Conservation (phyloP, 345 rosid species). For the Odontarrhena argentea region DNA sequence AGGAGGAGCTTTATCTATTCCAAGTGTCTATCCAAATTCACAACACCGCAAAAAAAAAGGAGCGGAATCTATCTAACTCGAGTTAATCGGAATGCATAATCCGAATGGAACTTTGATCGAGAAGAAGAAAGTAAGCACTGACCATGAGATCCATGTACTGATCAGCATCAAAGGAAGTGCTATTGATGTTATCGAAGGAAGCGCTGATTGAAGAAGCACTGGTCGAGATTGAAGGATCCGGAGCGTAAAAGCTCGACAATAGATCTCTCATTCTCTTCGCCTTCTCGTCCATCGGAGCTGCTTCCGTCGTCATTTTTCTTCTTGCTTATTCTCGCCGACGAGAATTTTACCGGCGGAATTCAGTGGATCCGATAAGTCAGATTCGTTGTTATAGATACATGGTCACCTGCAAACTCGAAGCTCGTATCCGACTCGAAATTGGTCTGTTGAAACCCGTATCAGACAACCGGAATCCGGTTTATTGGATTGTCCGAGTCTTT, state of each 20-base stretch:
- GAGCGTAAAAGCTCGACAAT: conserved; percentile 92
- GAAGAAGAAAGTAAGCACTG: conserved; percentile 21
- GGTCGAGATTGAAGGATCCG: conserved; percentile 73
- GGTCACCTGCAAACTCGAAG: neutral
- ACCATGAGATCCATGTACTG: conserved; percentile 96
- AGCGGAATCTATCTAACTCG: conserved; percentile 5
- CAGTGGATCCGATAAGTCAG: conserved; percentile 16
- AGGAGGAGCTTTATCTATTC: neutral
- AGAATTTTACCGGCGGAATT: neutral
- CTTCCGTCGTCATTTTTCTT: conserved; percentile 61
- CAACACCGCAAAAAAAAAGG: neutral
- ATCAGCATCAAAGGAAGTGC: conserved; percentile 77
- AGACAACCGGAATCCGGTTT: conserved; percentile 27
- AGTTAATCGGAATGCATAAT: conserved; percentile 3
- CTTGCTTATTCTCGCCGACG: conserved; percentile 5
- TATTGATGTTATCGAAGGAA: conserved; percentile 80
- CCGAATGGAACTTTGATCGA: neutral
- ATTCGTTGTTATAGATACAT: neutral
- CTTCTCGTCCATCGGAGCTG: conserved; percentile 85
- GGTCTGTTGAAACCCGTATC: neutral
- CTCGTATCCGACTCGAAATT: conserved; percentile 20
- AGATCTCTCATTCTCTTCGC: conserved; percentile 99
- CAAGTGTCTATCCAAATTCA: neutral
- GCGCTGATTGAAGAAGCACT: conserved; percentile 45
- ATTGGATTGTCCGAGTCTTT: neutral